Conservation (phyloP, 2,329 filamentous ascomycete species). For the Pseudogymnoascus sp. region DNA sequence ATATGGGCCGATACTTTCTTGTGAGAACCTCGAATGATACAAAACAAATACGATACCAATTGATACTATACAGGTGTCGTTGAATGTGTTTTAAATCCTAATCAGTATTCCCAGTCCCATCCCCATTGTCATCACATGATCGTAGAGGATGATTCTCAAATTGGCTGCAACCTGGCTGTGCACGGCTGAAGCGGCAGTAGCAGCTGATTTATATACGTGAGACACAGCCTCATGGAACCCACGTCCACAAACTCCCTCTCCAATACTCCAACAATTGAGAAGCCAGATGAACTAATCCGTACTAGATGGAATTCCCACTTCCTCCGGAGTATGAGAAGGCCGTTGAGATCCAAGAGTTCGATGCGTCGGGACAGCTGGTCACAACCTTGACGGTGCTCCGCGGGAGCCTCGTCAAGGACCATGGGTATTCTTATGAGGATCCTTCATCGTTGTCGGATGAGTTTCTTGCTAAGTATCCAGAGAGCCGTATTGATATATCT, state of each 20-base stretch:
- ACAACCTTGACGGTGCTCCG: not conserved
- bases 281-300: not conserved
- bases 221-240: not conserved
- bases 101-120: not conserved
- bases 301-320: not conserved
- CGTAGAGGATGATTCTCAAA: not conserved
- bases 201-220: not conserved
- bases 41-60: not conserved
- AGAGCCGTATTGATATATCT: not conserved
- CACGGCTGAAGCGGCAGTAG: not conserved
- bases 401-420: not conserved
- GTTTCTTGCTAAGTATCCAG: not conserved
- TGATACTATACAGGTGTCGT: not conserved
- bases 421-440: too few species aligned
- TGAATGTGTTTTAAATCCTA: not conserved
- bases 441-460: too few species aligned
- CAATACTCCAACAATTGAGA: not conserved
- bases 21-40: not conserved
- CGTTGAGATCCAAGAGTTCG: not conserved
- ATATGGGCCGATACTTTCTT: not conserved
- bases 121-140: not conserved
- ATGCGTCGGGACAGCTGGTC: not conserved
- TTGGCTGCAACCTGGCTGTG: not conserved
- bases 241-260: not conserved
- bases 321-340: not conserved